phyloP scores from a whole-genome alignment of 345 rosid species.

The Punica granatum region DNA sequence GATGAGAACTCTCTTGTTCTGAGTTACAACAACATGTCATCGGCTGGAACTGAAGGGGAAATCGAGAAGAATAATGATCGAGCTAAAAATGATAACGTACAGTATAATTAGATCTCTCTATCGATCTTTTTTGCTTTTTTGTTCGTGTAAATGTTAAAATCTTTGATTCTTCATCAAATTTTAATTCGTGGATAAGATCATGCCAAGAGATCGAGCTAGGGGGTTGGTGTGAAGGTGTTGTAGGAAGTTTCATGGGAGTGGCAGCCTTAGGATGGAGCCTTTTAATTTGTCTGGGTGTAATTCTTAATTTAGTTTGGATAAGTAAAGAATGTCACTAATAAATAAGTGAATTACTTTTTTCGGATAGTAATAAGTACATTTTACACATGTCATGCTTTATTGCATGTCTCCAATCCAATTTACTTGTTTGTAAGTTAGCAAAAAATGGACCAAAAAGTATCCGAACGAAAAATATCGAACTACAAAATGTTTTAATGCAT shows the following conservation, averaged over 20 bases:
- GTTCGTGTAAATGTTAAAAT: not conserved
- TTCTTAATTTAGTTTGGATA: not conserved
- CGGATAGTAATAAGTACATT: not conserved
- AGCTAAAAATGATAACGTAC: not conserved
- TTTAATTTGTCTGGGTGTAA: not conserved
- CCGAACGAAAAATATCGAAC: too few relatives aligned
- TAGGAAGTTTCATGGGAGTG: slow-evolving; percentile 2
- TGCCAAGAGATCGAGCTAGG: not conserved
- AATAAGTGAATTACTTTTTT: not conserved
- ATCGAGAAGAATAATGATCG: slow-evolving; percentile 20
- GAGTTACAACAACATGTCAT: slow-evolving; percentile 37
- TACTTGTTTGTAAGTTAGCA: not conserved
- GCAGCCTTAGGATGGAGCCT: not conserved
- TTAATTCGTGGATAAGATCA: not conserved
- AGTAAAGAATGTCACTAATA: not conserved
- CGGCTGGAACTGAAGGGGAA: slow-evolving; percentile 32
- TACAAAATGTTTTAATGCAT: too few relatives aligned
- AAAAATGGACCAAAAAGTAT: too few relatives aligned
- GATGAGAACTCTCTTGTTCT: slow-evolving; percentile 35
- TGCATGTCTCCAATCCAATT: too few relatives aligned
- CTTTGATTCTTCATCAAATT: not conserved
- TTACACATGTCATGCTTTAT: not conserved
- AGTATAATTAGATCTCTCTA: not conserved
- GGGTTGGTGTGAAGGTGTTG: not conserved
- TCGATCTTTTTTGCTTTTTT: not conserved